phyloP scores from a whole-genome alignment of 768 basidiomycete species.

The Hypholoma fasciculare region DNA sequence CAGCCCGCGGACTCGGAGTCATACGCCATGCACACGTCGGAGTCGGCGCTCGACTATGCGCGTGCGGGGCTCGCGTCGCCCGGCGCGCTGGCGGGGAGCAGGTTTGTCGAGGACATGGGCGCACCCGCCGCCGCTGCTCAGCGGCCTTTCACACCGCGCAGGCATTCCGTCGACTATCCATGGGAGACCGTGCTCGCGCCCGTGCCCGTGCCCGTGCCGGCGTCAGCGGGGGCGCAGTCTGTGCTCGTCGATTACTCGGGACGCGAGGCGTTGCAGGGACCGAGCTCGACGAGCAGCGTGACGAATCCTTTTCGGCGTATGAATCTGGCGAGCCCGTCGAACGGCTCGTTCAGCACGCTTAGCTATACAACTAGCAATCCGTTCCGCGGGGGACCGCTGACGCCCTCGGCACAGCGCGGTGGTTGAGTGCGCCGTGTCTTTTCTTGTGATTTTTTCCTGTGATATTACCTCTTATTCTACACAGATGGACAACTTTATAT shows the following conservation, averaged over 20 bases:
- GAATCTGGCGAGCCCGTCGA: background rate
- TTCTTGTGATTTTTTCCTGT: too few relatives aligned
- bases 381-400: background rate
- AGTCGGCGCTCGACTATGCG: background rate
- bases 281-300: background rate
- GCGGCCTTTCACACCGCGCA: background rate
- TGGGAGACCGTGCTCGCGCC: background rate
- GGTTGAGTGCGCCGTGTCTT: background rate
- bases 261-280: background rate
- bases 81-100: background rate
- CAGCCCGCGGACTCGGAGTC: background rate
- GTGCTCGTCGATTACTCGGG: background rate
- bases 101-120: background rate
- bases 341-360: background rate
- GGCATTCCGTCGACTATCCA: background rate
- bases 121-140: background rate
- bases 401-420: background rate
- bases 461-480: too few relatives aligned
- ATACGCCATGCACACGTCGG: background rate
- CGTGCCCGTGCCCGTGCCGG: background rate
- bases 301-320: conserved; percentile 4
- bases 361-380: background rate
- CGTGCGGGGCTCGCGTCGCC: background rate
- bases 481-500: too few relatives aligned
- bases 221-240: background rate